These are phyloP conservation scores for Penicillium lividum DNA, from an alignment of 495 filamentous ascomycete species.

Conservation along the genomic window DNA sequence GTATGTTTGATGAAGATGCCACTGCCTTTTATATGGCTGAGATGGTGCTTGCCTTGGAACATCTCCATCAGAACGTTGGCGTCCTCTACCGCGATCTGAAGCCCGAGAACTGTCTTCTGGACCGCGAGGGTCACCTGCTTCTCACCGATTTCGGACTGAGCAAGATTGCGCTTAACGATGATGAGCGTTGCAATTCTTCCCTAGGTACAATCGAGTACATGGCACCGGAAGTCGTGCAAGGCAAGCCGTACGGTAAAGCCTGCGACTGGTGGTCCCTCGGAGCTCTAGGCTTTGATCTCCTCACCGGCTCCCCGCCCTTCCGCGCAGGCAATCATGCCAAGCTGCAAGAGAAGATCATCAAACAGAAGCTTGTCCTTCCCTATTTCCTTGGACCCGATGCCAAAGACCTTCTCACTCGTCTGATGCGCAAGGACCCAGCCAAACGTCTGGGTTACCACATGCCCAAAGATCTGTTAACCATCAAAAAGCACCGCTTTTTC, in stretches of 20 bases:
- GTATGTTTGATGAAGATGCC: constrained; percentile 85
- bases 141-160: constrained; percentile 96
- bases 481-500: constrained; percentile 97
- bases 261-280: constrained; percentile 99
- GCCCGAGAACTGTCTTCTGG: constrained; percentile 95
- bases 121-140: constrained; percentile 86
- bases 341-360: constrained; percentile 89
- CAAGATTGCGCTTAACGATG: constrained; percentile 85
- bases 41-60: constrained; percentile 89
- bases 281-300: constrained; percentile 84
- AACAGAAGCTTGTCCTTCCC: constrained; percentile 81
- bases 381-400: constrained; percentile 88
- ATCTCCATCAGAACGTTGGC: constrained; percentile 86
- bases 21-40: constrained; percentile 98
- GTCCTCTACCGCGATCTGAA: constrained; percentile 97
- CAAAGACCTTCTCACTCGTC: constrained; percentile 85
- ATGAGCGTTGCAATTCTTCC: constrained; percentile 73
- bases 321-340: constrained; percentile 85
- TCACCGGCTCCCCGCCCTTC: constrained; percentile 90
- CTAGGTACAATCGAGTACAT: constrained; percentile 97
- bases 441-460: constrained; percentile 87
- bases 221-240: constrained; percentile 90
- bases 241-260: constrained; percentile 79
- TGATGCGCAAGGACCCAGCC: constrained; percentile 85
- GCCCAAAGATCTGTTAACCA: constrained; percentile 79